Base-by-base conservation (phyloP, 768 basidiomycete genomes). In the Lanmaoa pseudosensibilis region DNA sequence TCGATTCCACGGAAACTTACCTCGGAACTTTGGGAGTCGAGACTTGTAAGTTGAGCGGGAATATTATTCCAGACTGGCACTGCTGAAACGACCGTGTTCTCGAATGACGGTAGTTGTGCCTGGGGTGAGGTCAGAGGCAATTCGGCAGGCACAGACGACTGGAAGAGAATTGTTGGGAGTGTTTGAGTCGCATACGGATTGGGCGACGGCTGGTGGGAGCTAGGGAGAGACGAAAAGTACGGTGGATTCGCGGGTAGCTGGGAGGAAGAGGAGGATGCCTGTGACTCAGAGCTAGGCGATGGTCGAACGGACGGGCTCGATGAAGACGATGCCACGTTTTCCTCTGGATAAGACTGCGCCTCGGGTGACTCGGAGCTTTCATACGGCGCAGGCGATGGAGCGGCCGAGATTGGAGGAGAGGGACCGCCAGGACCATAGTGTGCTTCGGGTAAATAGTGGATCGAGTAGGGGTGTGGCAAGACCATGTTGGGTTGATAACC, bases 401-500 rank as follows among this genome's bases (percentile, higher is more conserved):
- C 79, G 16, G 77, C 76, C 0, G 84, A 83, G 34, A 82, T 55
- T 0, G 82, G 82, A 2, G 83, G 82, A 0, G 81, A 79, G n/a
- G 82, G 80, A 0, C 79, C 80, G 12, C 61, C 66, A n/a, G 74
- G 60, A 30, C 74, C 74, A 54, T 59, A 62, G n/a, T 37, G 51
- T 44, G 52, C 52, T 46, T 75, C 75, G 4, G 55, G 59, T 3
- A 49, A 52, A 64, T 46, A 69, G n/a, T 41, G 74, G 58, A 33
- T 57, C 68, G 59, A 50, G 57, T 58, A 60, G 61, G 56, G 58
- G 41, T 58, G 57, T 39, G 56, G 64, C 67, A 59, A 50, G 55
- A 36, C 15, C 48, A 50, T 39, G 27, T 47, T 32, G 16, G 55
- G 23, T 12, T 62, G 52, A 37, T 47, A 53, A 2, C 36, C 49